A percentile compares a stretch with the other conserved stretches of the same genome.
Evolutionary conservation across 208 protist genomes (phyloP).

Genomic region (Lotmaria passim): DNA sequence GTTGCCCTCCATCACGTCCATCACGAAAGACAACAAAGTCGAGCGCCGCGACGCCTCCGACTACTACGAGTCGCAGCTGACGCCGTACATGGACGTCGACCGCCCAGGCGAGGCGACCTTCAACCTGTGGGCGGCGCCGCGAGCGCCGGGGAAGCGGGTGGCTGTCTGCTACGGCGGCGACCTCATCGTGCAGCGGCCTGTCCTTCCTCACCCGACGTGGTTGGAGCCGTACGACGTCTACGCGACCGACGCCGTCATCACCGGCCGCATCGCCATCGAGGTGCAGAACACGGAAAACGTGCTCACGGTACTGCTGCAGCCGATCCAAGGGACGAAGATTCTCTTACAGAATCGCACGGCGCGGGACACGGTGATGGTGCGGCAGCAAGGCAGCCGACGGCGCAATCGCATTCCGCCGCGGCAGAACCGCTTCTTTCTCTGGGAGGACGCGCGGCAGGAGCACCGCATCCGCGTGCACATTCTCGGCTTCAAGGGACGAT

Average conservation of each 20-base stretch:
- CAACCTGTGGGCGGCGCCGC: conserved; percentile 77
- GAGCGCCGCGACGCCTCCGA: conserved; percentile 47
- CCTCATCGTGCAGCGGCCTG: conserved; percentile 37
- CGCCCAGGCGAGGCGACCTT: conserved; percentile 58
- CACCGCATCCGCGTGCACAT: conserved; percentile 70
- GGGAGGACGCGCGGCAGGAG: conserved; percentile 67
- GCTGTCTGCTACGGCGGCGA: conserved; percentile 49
- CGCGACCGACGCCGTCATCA: conserved; percentile 61
- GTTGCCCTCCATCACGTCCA: conserved; percentile 51
- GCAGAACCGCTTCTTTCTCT: conserved; percentile 82
- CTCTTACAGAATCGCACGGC: conserved; percentile 74
- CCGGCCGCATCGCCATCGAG: conserved; percentile 65
- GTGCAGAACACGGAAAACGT: conserved; percentile 67
- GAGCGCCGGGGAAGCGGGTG: conserved; percentile 37
- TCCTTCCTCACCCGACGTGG: conserved; percentile 27
- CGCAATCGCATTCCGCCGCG: conserved; percentile 64
- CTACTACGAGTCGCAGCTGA: conserved; percentile 72
- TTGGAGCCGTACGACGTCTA: conserved; percentile 33
- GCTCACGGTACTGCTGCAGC: conserved; percentile 60
- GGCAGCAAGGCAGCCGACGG: conserved; percentile 64
- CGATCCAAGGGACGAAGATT: conserved; percentile 68
- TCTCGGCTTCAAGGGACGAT: conserved; percentile 61
- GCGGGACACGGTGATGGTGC: conserved; percentile 54
- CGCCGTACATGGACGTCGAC: conserved; percentile 66
- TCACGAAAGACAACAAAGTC: conserved; percentile 29